A percentile compares a stretch with the other conserved stretches of the same genome.
These are phyloP conservation scores for Erodium moschatum DNA, from an alignment of 441 rosid species.

Conservation along the genomic window DNA sequence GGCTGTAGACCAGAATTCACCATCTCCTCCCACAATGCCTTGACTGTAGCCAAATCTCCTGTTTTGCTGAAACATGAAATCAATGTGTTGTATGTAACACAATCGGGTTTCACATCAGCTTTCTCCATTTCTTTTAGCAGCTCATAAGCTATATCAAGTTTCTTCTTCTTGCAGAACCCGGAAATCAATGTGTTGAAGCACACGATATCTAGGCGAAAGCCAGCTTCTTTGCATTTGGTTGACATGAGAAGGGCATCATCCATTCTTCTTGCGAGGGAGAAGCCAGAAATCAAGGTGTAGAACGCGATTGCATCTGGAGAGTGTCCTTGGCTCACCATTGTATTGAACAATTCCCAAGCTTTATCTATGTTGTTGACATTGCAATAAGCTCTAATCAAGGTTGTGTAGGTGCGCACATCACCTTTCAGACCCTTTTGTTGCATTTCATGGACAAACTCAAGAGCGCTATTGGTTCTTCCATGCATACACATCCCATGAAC, in stretches of 20 bases:
- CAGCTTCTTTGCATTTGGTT: constrained; percentile 43
- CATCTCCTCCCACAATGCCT: constrained; percentile 41
- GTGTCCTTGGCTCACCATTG: constrained; percentile 41
- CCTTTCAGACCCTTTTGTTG: constrained; percentile 39
- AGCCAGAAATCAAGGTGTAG: constrained; percentile 51
- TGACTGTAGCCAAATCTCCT: constrained; percentile 37
- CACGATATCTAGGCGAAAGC: constrained; percentile 43
- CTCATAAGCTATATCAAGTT: constrained; percentile 41
- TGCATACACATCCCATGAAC: constrained; percentile 60
- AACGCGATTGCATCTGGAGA: constrained; percentile 48
- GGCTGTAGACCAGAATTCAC: constrained; percentile 39
- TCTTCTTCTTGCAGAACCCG: constrained; percentile 49
- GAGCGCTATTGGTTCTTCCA: constrained; percentile 46
- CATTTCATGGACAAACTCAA: constrained; percentile 42
- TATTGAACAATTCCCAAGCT: constrained; percentile 50
- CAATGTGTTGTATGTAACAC: constrained; percentile 50
- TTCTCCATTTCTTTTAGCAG: constrained; percentile 53
- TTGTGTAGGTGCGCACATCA: constrained; percentile 40
- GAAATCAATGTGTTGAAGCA: constrained; percentile 60
- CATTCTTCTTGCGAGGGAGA: constrained; percentile 55
- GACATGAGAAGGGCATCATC: constrained; percentile 40
- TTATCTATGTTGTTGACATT: constrained; percentile 42
- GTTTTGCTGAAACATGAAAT: constrained; percentile 40
- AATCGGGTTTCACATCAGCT: constrained; percentile 42
- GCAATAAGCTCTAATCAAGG: constrained; percentile 53